Evolutionary conservation across 108 stramenopile species (phyloP).

Genomic region (Cyclotella atomus): DNA sequence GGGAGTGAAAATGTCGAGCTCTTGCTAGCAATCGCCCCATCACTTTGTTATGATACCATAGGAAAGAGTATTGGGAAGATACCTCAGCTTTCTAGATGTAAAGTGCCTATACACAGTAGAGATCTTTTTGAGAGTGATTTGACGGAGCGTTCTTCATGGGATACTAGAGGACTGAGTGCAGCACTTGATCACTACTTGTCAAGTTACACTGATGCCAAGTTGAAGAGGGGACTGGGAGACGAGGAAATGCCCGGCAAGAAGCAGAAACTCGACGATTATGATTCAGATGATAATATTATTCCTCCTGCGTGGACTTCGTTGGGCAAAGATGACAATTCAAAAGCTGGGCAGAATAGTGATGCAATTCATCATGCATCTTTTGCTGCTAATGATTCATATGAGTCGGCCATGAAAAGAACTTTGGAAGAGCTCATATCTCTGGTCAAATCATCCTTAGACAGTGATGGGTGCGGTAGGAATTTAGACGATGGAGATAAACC

Average conservation of each 20-base stretch:
- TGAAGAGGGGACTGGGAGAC: not conserved
- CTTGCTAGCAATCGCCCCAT: slow-evolving; percentile 60
- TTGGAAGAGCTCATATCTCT: slow-evolving; percentile 28
- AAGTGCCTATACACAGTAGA: not conserved
- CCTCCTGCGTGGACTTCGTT: not conserved
- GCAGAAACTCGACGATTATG: not conserved
- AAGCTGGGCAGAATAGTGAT: not conserved
- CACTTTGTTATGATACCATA: slow-evolving; percentile 49
- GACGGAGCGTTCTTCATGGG: not conserved
- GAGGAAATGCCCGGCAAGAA: slow-evolving; percentile 10
- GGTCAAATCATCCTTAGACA: slow-evolving; percentile 20
- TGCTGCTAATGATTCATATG: slow-evolving; percentile 23
- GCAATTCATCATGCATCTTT: not conserved
- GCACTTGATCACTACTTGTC: slow-evolving; percentile 11
- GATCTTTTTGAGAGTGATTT: not conserved
- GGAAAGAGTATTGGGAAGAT: slow-evolving; percentile 57
- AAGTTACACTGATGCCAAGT: not conserved
- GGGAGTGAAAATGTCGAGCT: slow-evolving; percentile 72
- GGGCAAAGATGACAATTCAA: not conserved
- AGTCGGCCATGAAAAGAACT: slow-evolving; percentile 20
- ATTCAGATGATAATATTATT: slow-evolving; percentile 11
- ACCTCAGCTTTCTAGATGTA: slow-evolving; percentile 36
- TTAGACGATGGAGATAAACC: slow-evolving; percentile 7
- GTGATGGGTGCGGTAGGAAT: not conserved
- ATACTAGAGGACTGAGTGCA: slow-evolving; percentile 13